phyloP scores from a whole-genome alignment of 257 asterid species.

The Solanum pennellii region DNA sequence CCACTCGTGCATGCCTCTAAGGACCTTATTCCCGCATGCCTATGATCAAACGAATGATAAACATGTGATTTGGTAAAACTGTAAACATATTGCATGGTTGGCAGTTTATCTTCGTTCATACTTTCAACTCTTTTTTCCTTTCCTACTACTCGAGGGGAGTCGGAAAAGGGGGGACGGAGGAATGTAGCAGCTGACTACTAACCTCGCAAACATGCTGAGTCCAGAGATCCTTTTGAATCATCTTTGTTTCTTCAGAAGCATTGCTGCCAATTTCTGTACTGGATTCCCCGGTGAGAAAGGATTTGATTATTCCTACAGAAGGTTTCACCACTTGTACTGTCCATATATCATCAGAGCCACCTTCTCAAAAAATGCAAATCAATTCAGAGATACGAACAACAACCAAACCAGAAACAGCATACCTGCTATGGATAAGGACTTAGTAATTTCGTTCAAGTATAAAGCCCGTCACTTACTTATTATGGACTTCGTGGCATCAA shows the following conservation, averaged over 20 bases:
- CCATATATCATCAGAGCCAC: conserved; percentile 46
- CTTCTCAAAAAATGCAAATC: conserved; percentile 11
- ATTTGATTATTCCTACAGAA: conserved; percentile 33
- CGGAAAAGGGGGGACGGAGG: not conserved
- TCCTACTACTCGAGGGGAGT: not conserved
- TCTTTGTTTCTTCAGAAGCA: conserved; percentile 12
- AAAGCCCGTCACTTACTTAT: conserved; percentile 21
- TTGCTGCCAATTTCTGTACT: conserved; percentile 7
- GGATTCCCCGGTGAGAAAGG: conserved; percentile 32
- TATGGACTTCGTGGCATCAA: conserved; percentile 61
- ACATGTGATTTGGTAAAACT: not conserved
- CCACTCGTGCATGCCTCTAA: conserved; percentile 88
- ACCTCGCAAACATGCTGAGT: conserved; percentile 66
- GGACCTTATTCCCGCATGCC: conserved; percentile 84
- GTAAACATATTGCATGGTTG: not conserved
- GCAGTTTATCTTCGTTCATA: not conserved
- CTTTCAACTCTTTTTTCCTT: not conserved
- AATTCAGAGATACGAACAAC: not conserved
- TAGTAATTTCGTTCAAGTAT: not conserved
- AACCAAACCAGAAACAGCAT: not conserved
- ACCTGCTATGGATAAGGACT: not conserved
- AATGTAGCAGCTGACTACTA: not conserved
- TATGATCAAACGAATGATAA: not conserved
- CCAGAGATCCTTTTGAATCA: conserved; percentile 60
- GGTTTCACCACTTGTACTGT: conserved; percentile 52